Conservation (phyloP, 345 rosid species). For the Citrus sp. region DNA sequence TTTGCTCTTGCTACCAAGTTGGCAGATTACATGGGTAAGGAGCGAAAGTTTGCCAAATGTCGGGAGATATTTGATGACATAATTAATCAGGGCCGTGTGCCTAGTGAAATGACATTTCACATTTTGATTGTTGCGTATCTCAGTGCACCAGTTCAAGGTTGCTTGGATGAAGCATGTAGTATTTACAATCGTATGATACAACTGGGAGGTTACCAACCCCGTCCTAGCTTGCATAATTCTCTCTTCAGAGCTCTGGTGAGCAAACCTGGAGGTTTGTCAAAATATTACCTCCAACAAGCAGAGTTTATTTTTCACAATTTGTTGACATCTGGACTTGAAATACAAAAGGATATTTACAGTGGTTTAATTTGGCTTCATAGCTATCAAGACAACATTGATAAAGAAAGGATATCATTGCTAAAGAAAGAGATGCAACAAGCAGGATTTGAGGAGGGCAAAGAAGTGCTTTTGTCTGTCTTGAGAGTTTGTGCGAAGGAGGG, state of each 20-base stretch:
- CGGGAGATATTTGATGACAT: constrained; percentile 77
- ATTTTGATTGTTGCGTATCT: constrained; percentile 76
- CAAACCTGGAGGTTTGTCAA: constrained; percentile 48
- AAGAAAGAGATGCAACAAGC: constrained; percentile 63
- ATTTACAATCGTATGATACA: constrained; percentile 91
- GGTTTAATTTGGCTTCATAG: constrained; percentile 88
- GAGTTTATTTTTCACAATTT: constrained; percentile 81
- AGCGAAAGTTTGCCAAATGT: constrained; percentile 69
- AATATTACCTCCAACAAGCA: constrained; percentile 69
- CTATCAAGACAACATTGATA: constrained; percentile 66
- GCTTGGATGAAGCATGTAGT: constrained; percentile 71
- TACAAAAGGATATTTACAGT: constrained; percentile 60
- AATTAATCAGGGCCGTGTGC: constrained; percentile 84
- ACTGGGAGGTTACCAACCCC: constrained; percentile 78
- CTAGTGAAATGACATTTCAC: constrained; percentile 86
- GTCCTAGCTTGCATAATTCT: constrained; percentile 67
- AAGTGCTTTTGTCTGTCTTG: constrained; percentile 63
- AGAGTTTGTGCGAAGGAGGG: constrained; percentile 75
- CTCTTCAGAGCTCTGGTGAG: constrained; percentile 71
- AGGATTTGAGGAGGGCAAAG: constrained; percentile 56
- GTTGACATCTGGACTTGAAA: constrained; percentile 61
- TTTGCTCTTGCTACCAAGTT: constrained; percentile 84
- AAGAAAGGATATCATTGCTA: constrained; percentile 43
- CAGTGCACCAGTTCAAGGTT: constrained; percentile 61
- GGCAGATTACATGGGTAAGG: constrained; percentile 84